Evolutionary conservation across 1,284 basidiomycete genomes (phyloP), one percentile per base, ranked within the genome.

Genomic region (Hymenochaete sp.): DNA sequence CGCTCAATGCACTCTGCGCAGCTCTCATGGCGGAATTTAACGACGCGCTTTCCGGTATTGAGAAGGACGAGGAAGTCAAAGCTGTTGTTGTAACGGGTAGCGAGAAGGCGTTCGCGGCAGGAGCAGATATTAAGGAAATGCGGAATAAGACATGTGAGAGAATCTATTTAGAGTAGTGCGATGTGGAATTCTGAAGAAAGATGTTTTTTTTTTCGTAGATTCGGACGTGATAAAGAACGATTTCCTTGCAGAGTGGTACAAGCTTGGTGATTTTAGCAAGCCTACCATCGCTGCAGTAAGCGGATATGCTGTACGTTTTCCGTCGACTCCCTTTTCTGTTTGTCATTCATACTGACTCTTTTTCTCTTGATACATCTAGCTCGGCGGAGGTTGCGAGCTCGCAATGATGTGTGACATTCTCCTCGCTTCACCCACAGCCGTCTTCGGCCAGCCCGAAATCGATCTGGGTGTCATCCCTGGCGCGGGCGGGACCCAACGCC

Each of bases 391-490:
- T 42, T 95, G 93, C 58, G 95, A 98, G 63, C 78, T 98, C 40
- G 93, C 95, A 9, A 79, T 98, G 61, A 90, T 93, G 83, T 89
- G 90, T 64, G 96, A 98, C 67, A 93, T 98, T 64, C 84, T 98
- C 59, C 79, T 98, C 50, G 92, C 88, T n/a, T 86, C 93, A 4
- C 87, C 91, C 4, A 90, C 79, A 16, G 95, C 96, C 27, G 82
- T 80, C 55, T 97, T 98, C 57, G 93, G 92, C 28, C 96, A 98
- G 63, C 95, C 96, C 26, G 96, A 98, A 63, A 95, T 98, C 67
- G 95, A 92, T 62, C 75, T 98, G 39, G 95, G 96, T 51, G 86
- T 95, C 52, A 98, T 98, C 59, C 95, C 96, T 13, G 91, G 91
- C 9, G 89, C 79, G 14, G 89, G 88, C 35, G 89, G 83, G 7